Evolutionary conservation across 73 alveolate genomes (phyloP).

Genomic region (Blepharisma stoltei): DNA sequence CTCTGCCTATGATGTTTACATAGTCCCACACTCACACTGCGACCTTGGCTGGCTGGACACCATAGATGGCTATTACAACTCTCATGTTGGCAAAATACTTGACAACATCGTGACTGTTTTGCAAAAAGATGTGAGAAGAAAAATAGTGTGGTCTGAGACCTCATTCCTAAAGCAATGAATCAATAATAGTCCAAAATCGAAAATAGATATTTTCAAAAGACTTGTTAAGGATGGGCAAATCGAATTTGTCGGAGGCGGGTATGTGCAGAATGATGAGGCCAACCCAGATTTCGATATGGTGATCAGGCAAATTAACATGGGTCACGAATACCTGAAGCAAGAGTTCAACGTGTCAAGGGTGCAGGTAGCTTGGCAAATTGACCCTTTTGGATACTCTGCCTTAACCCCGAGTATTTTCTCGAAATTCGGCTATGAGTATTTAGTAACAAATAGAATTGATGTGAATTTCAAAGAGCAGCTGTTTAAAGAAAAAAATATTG

Average conservation of each 20-base stretch:
- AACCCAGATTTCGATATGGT: constrained; percentile 64
- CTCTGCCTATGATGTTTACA: not conserved
- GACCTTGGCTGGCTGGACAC: constrained; percentile 3
- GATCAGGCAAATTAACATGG: not conserved
- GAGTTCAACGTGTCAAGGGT: not conserved
- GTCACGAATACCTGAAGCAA: not conserved
- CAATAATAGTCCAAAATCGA: not conserved
- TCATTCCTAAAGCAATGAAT: not conserved
- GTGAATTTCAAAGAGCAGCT: constrained; percentile 8
- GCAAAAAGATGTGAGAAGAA: not conserved
- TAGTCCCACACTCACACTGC: not conserved
- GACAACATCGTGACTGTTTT: not conserved
- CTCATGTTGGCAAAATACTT: not conserved
- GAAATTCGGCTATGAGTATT: constrained; percentile 8
- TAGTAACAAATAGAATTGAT: constrained; percentile 1
- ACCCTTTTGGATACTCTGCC: constrained; percentile 16
- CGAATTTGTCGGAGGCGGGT: constrained; percentile 87
- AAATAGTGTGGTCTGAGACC: not conserved
- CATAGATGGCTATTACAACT: not conserved
- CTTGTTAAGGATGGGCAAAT: constrained; percentile 39
- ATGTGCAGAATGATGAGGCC: constrained; percentile 93
- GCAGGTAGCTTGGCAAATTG: constrained; percentile 25
- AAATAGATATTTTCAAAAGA: not conserved
- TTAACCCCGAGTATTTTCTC: not conserved
- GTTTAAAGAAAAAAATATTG: not conserved